Percentiles rank a stretch among this genome's conserved stretches.
Evolutionary conservation across 257 asterid genomes (phyloP).

Genomic region (Solanum dulcamara): DNA sequence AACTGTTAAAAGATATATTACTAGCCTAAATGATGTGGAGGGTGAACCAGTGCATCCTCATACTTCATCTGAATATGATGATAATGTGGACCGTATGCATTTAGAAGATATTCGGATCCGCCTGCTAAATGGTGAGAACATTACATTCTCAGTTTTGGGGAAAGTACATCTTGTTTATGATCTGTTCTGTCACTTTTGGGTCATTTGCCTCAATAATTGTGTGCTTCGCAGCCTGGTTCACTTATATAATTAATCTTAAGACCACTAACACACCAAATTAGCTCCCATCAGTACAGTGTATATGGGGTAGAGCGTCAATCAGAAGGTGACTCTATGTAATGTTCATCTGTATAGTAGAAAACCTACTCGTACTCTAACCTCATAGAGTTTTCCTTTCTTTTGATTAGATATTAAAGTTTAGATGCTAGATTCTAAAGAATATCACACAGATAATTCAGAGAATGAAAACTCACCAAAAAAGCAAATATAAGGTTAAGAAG

Average conservation of each 20-base stretch:
- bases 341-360: neutral
- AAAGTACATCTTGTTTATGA: neutral
- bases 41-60: constrained; percentile 69
- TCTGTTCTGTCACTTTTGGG: neutral
- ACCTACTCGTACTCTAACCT: neutral
- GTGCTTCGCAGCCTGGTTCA: neutral
- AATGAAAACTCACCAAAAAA: neutral
- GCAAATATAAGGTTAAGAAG: neutral
- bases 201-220: neutral
- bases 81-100: constrained; percentile 40
- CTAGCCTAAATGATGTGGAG: constrained; percentile 53
- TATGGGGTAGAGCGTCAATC: neutral
- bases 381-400: neutral
- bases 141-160: neutral
- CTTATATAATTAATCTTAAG: neutral
- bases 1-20: constrained; percentile 65
- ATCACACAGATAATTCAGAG: neutral
- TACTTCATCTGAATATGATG: constrained; percentile 34
- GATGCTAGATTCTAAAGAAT: neutral
- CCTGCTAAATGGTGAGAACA: constrained; percentile 64
- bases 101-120: constrained; percentile 76
- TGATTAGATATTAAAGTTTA: neutral
- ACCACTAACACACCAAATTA: neutral
- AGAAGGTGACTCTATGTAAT: neutral
- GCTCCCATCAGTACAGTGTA: neutral